Evolutionary conservation across 306 rosid genomes (phyloP).

Genomic region (Erythrophleum fordii): DNA sequence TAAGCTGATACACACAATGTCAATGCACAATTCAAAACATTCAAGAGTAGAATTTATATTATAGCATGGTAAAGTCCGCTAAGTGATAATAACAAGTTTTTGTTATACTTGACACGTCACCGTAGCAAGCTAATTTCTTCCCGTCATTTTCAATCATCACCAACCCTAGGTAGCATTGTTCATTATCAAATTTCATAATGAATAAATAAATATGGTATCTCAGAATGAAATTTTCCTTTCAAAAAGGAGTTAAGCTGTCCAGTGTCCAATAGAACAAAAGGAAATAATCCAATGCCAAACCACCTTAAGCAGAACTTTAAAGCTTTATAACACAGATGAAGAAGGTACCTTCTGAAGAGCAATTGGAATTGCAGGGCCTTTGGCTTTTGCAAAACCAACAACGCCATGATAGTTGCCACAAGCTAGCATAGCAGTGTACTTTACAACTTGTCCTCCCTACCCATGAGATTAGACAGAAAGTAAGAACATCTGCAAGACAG

Average conservation of each 20-base stretch:
- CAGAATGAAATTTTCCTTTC: neutral
- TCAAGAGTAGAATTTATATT: slow-evolving; percentile 26
- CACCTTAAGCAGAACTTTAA: slow-evolving; percentile 28
- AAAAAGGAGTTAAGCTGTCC: neutral
- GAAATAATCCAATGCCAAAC: slow-evolving; percentile 28
- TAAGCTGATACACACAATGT: slow-evolving; percentile 3
- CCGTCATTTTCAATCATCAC: neutral
- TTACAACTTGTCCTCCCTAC: slow-evolving; percentile 91
- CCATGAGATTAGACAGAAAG: slow-evolving; percentile 37
- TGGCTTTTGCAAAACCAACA: slow-evolving; percentile 91
- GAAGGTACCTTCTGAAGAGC: slow-evolving; percentile 83
- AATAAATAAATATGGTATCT: neutral
- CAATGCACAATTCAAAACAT: slow-evolving; percentile 22
- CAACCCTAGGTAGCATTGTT: neutral
- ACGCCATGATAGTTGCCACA: slow-evolving; percentile 95
- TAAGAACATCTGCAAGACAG: slow-evolving; percentile 20
- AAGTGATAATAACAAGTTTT: neutral
- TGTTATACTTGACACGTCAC: neutral
- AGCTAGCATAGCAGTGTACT: slow-evolving; percentile 83
- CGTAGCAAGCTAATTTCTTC: neutral
- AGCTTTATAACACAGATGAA: slow-evolving; percentile 21
- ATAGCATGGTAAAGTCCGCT: slow-evolving; percentile 8
- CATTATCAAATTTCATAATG: neutral
- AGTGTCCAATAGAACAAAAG: slow-evolving; percentile 3
- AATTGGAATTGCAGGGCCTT: slow-evolving; percentile 81